Percentiles rank a stretch among this genome's conserved stretches.
Conservation (phyloP, 345 rosid species). For the Hypericum androsaemum region DNA sequence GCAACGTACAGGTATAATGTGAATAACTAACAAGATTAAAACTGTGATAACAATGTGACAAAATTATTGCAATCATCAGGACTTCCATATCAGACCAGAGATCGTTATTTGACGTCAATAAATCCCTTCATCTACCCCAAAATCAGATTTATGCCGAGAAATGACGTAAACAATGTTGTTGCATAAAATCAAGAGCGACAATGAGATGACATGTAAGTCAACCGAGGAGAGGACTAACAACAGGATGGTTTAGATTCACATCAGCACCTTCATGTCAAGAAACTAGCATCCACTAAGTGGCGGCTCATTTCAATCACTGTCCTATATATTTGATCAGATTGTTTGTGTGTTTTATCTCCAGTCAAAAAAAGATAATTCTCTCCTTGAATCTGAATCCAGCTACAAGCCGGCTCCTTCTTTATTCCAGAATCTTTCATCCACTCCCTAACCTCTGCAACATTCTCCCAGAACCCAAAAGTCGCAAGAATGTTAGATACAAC, state of each 20-base stretch:
- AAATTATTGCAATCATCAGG: no score
- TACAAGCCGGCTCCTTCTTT: slow-evolving; percentile 52
- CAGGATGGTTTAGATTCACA: no score
- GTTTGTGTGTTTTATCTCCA: slow-evolving; percentile 41
- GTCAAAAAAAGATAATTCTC: slow-evolving; percentile 40
- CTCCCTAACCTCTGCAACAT: slow-evolving; percentile 47
- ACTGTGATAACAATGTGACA: neutral
- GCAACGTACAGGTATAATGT: neutral
- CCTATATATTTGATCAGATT: slow-evolving; percentile 35
- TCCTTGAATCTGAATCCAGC: slow-evolving; percentile 56
- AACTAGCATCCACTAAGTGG: slow-evolving; percentile 32
- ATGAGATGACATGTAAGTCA: no score
- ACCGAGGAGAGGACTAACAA: no score
- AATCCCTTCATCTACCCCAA: no score
- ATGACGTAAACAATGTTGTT: no score
- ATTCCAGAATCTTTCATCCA: slow-evolving; percentile 41
- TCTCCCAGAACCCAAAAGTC: slow-evolving; percentile 47
- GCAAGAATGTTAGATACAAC: slow-evolving; percentile 60
- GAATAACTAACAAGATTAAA: neutral
- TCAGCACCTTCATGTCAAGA: no score
- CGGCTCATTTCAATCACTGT: slow-evolving; percentile 33
- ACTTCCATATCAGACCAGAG: no score
- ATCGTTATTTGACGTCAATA: no score
- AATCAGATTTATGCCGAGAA: no score
- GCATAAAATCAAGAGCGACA: no score